These are phyloP conservation scores for Annulohypoxylon truncatum DNA, from an alignment of 2,329 filamentous ascomycete species.

Conservation along the genomic window DNA sequence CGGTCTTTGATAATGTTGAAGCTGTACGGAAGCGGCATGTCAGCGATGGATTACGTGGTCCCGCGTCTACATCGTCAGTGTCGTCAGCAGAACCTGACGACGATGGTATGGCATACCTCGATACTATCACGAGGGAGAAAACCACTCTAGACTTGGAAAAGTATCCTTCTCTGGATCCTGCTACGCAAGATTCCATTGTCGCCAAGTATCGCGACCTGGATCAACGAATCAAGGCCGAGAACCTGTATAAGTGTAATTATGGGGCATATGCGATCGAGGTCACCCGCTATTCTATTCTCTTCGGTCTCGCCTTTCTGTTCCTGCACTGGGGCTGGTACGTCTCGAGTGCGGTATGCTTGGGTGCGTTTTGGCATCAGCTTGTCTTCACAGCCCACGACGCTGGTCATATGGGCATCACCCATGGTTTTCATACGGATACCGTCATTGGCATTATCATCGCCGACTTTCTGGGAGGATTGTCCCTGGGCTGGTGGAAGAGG, in stretches of 20 bases:
- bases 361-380: slow-evolving; percentile 92
- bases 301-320: slow-evolving; percentile 69
- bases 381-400: slow-evolving; percentile 95
- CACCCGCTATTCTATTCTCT: slow-evolving; percentile 76
- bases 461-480: slow-evolving; percentile 89
- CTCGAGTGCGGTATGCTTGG: slow-evolving; percentile 78
- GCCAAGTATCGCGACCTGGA: slow-evolving; percentile 84
- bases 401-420: slow-evolving; percentile 97
- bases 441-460: slow-evolving; percentile 91
- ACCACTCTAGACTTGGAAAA: slow-evolving; percentile 80
- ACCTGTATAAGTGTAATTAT: slow-evolving; percentile 88
- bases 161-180: slow-evolving; percentile 81
- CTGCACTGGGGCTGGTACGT: slow-evolving; percentile 74
- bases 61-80: slow-evolving; percentile 70
- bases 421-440: slow-evolving; percentile 84
- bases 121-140: slow-evolving; percentile 78
- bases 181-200: slow-evolving; percentile 80
- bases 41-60: slow-evolving; percentile 41
- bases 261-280: slow-evolving; percentile 80
- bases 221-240: slow-evolving; percentile 75
- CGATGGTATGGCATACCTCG: slow-evolving; percentile 73
- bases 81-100: slow-evolving; percentile 62
- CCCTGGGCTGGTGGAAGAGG: slow-evolving; percentile 95
- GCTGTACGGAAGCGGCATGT: slow-evolving; percentile 49
- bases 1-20: slow-evolving; percentile 60